Evolutionary conservation across 768 basidiomycete species (phyloP).

Genomic region (Stropharia rugosoannulata): DNA sequence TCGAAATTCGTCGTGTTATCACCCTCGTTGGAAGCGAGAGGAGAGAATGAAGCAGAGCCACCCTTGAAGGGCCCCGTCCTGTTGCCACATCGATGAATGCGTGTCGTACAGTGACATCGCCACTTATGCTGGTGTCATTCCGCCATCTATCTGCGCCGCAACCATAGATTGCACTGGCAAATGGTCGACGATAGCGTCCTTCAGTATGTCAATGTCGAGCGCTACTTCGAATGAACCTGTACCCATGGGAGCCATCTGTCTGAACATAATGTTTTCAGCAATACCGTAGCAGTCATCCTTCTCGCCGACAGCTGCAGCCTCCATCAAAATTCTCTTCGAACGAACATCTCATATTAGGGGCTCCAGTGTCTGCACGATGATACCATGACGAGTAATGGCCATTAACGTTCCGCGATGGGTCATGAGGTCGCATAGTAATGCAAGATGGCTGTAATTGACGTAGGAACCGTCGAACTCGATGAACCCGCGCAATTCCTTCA

Average conservation of each 20-base stretch:
- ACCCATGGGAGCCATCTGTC: conserved; percentile 99
- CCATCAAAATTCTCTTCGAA: conserved; percentile 99
- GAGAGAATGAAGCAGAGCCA: conserved; percentile 91
- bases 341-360: conserved; percentile 96
- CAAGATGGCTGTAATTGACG: conserved; percentile 97
- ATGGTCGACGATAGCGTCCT: conserved; percentile 97
- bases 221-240: conserved; percentile 96
- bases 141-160: conserved; percentile 76
- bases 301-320: conserved; percentile 97
- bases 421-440: conserved; percentile 97
- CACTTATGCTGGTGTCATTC: conserved; percentile 88
- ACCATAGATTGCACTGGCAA: conserved; percentile 83
- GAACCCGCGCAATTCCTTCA: conserved; percentile 91
- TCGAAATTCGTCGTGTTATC: conserved; percentile 81
- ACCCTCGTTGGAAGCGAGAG: conserved; percentile 81
- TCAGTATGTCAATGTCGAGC: conserved; percentile 96
- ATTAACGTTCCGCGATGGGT: conserved; percentile 92
- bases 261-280: conserved; percentile 99
- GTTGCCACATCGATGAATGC: conserved; percentile 85
- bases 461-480: conserved; percentile 99
- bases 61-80: conserved; percentile 76
- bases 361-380: conserved; percentile 98
- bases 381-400: conserved; percentile 99
- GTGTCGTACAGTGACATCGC: conserved; percentile 97
- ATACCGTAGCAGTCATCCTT: conserved; percentile 98